A percentile compares a stretch with the other conserved stretches of the same genome.
Evolutionary conservation across 495 filamentous ascomycete genomes (phyloP).

Genomic region (Mycothermus thermophilus): DNA sequence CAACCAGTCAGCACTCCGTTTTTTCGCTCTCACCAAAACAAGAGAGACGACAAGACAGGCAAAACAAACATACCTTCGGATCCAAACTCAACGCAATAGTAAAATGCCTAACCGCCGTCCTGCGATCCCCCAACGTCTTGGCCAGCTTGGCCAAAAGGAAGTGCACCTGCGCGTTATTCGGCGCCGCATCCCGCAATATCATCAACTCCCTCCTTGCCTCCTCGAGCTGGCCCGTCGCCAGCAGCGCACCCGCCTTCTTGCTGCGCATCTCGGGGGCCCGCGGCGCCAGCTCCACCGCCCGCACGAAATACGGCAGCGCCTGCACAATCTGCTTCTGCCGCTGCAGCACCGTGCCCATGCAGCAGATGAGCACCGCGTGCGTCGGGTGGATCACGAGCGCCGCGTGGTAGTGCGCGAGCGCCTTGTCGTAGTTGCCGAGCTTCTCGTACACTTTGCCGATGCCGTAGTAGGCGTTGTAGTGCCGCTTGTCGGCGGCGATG

Average conservation of each 20-base stretch:
- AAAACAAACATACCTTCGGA: conserved; percentile 58
- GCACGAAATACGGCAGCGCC: conserved; percentile 65
- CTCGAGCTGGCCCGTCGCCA: conserved; percentile 57
- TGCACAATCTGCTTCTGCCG: conserved; percentile 65
- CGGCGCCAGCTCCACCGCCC: conserved; percentile 70
- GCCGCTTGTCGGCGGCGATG: conserved; percentile 68
- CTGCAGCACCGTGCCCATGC: conserved; percentile 78
- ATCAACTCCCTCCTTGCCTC: conserved; percentile 65
- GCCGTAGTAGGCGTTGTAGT: conserved; percentile 97
- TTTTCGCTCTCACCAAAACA: neutral
- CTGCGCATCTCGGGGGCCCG: conserved; percentile 67
- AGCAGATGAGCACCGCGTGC: conserved; percentile 79
- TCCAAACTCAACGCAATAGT: conserved; percentile 91
- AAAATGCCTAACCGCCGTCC: conserved; percentile 74
- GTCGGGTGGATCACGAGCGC: conserved; percentile 80
- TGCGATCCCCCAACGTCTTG: conserved; percentile 65
- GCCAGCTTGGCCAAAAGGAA: conserved; percentile 81
- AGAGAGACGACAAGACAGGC: neutral
- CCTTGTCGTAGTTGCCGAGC: conserved; percentile 81
- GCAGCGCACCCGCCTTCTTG: conserved; percentile 78
- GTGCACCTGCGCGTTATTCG: conserved; percentile 91
- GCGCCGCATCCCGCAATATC: conserved; percentile 74
- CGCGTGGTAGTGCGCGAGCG: conserved; percentile 77
- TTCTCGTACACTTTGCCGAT: conserved; percentile 88
- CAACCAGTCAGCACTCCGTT: too few species aligned